Conservation (phyloP, 441 rosid species). For the Brassica balearica region DNA sequence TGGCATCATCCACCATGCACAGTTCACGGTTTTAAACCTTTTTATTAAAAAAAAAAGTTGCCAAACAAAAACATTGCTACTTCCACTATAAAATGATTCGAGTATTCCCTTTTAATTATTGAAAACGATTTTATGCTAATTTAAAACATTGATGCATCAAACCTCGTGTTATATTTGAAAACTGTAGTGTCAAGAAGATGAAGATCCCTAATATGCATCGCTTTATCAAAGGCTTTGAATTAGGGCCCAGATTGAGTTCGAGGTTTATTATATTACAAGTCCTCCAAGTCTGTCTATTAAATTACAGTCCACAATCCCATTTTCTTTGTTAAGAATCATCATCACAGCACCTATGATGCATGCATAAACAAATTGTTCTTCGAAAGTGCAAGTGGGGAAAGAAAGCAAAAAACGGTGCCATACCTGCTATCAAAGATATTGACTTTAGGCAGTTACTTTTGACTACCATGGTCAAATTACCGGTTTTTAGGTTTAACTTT, state of each 20-base stretch:
- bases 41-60: not conserved
- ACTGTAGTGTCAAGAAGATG: not conserved
- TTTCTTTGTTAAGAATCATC: not conserved
- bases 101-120: not conserved
- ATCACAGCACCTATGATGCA: conserved; percentile 12
- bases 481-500: conserved; percentile 11
- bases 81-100: not conserved
- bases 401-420: not conserved
- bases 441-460: conserved; percentile 40
- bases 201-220: not conserved
- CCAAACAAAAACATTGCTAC: not conserved
- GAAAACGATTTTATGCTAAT: not conserved
- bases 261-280: not conserved
- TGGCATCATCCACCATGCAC: conserved; percentile 22
- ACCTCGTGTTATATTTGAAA: not conserved
- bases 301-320: not conserved
- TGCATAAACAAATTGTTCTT: conserved; percentile 17
- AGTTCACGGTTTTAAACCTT: not conserved
- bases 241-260: not conserved
- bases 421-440: conserved; percentile 16
- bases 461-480: conserved; percentile 31
- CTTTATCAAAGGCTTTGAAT: not conserved
- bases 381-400: not conserved
- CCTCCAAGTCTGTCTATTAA: not conserved
- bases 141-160: not conserved